Evolutionary conservation across 73 alveolate genomes (phyloP), one percentile per base, ranked within the genome.

Genomic region (Stentor coeruleus): DNA sequence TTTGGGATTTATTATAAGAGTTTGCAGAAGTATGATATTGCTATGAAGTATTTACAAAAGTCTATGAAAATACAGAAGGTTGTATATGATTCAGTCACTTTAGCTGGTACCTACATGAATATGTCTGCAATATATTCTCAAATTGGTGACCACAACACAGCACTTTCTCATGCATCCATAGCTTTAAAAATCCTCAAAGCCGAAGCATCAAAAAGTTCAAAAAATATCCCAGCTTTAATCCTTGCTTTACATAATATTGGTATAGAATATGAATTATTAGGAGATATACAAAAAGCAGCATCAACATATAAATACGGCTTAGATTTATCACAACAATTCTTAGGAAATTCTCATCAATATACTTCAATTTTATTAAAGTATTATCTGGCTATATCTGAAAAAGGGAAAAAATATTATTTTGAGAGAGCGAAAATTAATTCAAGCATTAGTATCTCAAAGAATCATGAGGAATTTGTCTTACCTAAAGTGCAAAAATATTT

Each of bases 21-120:
- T 28, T 20, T 40, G 11, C 49, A 40, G 33, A 66, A 66, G 39
- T 26, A 20, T 26, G 40, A 66, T 20, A 20, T 26, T 66, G 79
- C 79, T 33, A 20, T 66, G n/a, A 20, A 66, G 14, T 66, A 66
- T 66, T 66, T 66, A 33, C 36, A 66, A 66, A 66, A 31, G 33
- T 37, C 79, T 2, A 14, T 66, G 14, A 40, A 33, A 66, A 31
- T 49, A 11, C 28, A 49, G 20, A 49, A 20, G 20, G 20, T 20
- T 49, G 28, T 11, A 49, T 66, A 20, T 3, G 86, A 76, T 30
- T 40, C 30, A 37, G 49, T 28, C 59, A 39, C 39, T 58, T 58
- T 58, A 3, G 76, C 89, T 15, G 84, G 89, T 31, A 84, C 89
- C 0, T 85, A 84, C 42, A 38, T 84, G 33, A 84, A 84, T 58